A percentile compares a stretch with the other conserved stretches of the same genome.
Evolutionary conservation across 495 filamentous ascomycete genomes (phyloP).

Genomic region (Penicillium manginii): DNA sequence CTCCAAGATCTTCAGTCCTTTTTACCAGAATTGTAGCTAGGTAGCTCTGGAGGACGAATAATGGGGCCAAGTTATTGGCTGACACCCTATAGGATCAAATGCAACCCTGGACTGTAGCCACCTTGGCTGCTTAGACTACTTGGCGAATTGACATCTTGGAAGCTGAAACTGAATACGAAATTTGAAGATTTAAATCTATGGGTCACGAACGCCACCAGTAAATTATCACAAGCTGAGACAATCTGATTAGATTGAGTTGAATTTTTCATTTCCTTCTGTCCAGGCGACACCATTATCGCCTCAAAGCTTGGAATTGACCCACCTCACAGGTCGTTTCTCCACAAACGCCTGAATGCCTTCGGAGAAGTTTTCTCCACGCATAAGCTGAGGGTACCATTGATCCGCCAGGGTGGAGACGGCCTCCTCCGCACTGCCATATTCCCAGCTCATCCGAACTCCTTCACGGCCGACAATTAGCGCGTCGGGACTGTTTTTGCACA

Average conservation of each 20-base stretch:
- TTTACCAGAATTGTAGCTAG: too few species aligned
- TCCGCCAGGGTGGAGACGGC: conserved; percentile 60
- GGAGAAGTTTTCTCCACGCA: conserved; percentile 71
- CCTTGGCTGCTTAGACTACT: background rate
- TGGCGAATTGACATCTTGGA: background rate
- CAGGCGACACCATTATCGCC: background rate
- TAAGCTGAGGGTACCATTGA: conserved; percentile 62
- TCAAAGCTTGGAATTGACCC: conserved; percentile 75
- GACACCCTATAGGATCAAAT: background rate
- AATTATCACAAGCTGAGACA: background rate
- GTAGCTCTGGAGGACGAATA: too few species aligned
- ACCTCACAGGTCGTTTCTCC: conserved; percentile 73
- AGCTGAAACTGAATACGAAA: background rate
- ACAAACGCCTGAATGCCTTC: conserved; percentile 82
- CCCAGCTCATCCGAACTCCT: conserved; percentile 70
- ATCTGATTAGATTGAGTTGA: conserved; percentile 11
- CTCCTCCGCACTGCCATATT: conserved; percentile 65
- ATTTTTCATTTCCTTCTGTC: background rate
- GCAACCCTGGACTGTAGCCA: background rate
- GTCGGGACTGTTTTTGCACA: conserved; percentile 66
- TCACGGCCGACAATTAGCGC: conserved; percentile 66
- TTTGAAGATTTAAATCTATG: background rate
- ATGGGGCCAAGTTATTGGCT: background rate
- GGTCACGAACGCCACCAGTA: background rate
- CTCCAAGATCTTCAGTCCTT: background rate